phyloP scores from a whole-genome alignment of 768 basidiomycete species.

The Lactifluus rugatus region DNA sequence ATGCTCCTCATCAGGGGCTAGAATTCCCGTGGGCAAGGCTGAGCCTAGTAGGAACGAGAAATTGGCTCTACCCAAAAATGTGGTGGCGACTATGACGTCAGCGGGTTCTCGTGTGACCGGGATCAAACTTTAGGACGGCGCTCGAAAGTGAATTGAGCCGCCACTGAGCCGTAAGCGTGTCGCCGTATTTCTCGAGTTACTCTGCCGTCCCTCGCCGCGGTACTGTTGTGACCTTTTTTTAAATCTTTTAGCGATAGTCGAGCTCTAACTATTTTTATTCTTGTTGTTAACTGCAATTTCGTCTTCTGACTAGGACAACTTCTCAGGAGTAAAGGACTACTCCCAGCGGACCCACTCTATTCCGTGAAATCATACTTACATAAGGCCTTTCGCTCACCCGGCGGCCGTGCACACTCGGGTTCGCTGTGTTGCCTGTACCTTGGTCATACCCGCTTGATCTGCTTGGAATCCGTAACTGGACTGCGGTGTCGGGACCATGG shows the following conservation, averaged over 20 bases:
- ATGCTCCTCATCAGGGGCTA: not conserved
- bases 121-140: slow-evolving; percentile 15
- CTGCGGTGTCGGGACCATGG: slow-evolving; percentile 12
- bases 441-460: slow-evolving; percentile 8
- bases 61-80: not conserved
- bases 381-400: slow-evolving; percentile 2
- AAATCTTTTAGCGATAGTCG: not conserved
- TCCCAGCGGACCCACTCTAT: slow-evolving; percentile 9
- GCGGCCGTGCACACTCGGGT: not conserved
- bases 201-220: slow-evolving; percentile 2
- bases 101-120: slow-evolving; percentile 4
- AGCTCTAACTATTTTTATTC: not conserved
- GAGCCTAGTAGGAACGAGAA: not conserved
- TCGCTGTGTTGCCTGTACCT: slow-evolving; percentile 5
- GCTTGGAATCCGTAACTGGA: slow-evolving; percentile 6
- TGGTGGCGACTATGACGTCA: slow-evolving; percentile 1
- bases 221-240: not conserved
- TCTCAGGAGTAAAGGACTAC: not conserved
- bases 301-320: not conserved
- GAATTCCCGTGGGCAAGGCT: not conserved
- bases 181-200: not conserved
- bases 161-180: not conserved
- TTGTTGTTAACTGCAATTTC: not conserved
- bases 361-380: slow-evolving; percentile 14
- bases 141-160: not conserved